Evolutionary conservation across 176 grass and related monocot genomes (phyloP), one percentile per base, ranked within the genome.

Genomic region (Pontederia crassipes): DNA sequence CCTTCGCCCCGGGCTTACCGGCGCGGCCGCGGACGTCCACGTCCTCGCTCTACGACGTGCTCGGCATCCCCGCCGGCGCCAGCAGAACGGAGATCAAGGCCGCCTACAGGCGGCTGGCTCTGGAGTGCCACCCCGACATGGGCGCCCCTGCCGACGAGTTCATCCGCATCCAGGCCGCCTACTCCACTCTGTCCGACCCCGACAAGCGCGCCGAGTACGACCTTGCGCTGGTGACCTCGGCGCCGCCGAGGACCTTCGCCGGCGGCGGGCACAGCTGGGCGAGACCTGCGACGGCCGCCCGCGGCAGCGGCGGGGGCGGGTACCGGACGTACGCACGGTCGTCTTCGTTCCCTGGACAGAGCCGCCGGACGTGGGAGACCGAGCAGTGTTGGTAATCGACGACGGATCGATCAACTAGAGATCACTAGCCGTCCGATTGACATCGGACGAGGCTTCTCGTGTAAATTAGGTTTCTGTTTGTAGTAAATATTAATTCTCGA

Each of bases 101-200:
- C 12, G 74, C 81, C 9, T 89, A 89, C 71, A 74, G 81, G 53
- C 70, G 78, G 56, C 78, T 89, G 17, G 86, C 81, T 0, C 86
- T 72, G 53, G 66, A 67, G 53, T 75, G 76, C 53, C 81, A 89
- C 67, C 78, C 81, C 40, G 81, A 89, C 71, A 70, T 76, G n/a
- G 66, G 72, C 15, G n/a, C 77, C 12, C 57, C 76, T 18, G 48
- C 77, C 26, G 86, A 84, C 27, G 81, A 84, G 54, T 89, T 89
- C 75, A 84, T 84, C 62, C 81, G 81, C 18, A 67, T 89, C n/a
- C 86, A 89, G 62, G 62, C 71, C 45, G 86, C 86, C 52, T 89
- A 89, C 58, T 55, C 54, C 58, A 89, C 75, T 51, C 81, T 81
- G 55, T 84, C 74, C 18, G 81, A 89, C 54, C 81, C 86, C 49